Evolutionary conservation across 495 filamentous ascomycete species (phyloP), one percentile per base, ranked within the genome.

Genomic region (Penicillium bialowiezense): DNA sequence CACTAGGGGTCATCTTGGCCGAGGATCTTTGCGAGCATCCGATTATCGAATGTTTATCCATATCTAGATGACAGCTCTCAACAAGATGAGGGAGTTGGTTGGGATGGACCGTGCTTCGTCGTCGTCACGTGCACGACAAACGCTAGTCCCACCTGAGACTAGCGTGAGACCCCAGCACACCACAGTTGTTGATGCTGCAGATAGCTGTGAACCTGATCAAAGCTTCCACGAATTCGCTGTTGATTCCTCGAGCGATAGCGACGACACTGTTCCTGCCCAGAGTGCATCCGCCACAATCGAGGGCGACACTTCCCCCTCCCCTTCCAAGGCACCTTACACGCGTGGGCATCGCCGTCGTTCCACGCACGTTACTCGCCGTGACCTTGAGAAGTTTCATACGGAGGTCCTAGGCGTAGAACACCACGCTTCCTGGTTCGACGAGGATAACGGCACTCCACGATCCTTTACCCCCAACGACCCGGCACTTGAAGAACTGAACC

Each of bases 291-390:
- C 61, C 68, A 73, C 54, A 58, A 71, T 70, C 64, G 67, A 65
- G 61, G 59, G 56, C 44, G 57, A 57, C 44, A 58, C 54, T 45
- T 44, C 62, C 50, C 40, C 65, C 47, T 59, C 63, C 62, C 40
- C 59, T 63, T 62, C 68, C 61, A 68, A 68, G 62, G 61, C 65
- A 64, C 56, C 65, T 44, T 73, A 63, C 51, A 60, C 70, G 38
- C 71, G 69, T 67, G 69, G 71, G 59, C 71, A 74, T 51, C 71
- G 71, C 53, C 71, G 71, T 63, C 71, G 71, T 55, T 71, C 71
- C 50, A 74, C 71, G 58, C 71, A 70, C 69, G 69, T 74, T 44
- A 68, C 62, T 59, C 66, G 60, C 46, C 63, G 62, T 52, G 71
- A 74, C 68, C 67, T 74, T 58, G 66, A 70, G 54, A 68, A 67